A percentile compares a stretch with the other conserved stretches of the same genome.
These are phyloP conservation scores for Bipolaris zeicola DNA, from an alignment of 2,329 filamentous ascomycete genomes.

Conservation along the genomic window DNA sequence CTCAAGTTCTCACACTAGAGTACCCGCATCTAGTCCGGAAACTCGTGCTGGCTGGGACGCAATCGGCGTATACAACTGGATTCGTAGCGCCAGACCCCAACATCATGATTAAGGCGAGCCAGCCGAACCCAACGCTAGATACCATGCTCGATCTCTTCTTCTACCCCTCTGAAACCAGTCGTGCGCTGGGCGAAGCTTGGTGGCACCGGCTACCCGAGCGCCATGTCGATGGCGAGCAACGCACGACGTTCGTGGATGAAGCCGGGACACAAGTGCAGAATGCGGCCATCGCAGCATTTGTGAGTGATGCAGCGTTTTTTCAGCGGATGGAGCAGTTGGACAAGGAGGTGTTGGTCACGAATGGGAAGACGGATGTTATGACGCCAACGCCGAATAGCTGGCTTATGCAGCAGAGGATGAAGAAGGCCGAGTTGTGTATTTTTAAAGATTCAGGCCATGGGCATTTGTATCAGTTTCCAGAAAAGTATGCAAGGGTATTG, in stretches of 20 bases:
- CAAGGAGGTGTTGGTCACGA: constrained; percentile 40
- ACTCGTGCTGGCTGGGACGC: constrained; percentile 55
- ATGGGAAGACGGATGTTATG: constrained; percentile 24
- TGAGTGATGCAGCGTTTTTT: not conserved
- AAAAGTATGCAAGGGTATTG: constrained; percentile 18
- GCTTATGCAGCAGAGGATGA: constrained; percentile 18
- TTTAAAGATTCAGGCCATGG: constrained; percentile 27
- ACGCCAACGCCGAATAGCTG: constrained; percentile 22
- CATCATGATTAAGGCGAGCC: not conserved
- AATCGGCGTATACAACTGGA: not conserved
- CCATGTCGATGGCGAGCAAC: not conserved
- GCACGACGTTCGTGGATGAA: not conserved
- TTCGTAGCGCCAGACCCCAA: not conserved
- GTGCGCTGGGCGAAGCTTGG: constrained; percentile 5
- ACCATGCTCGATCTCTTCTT: constrained; percentile 15
- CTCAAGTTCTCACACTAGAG: constrained; percentile 54
- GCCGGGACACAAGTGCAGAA: not conserved
- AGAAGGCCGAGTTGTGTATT: constrained; percentile 22
- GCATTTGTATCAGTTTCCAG: constrained; percentile 28
- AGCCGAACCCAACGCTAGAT: not conserved
- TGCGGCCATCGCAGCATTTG: not conserved
- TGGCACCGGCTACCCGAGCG: constrained; percentile 8
- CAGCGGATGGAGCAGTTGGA: constrained; percentile 22
- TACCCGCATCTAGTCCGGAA: constrained; percentile 45
- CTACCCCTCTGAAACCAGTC: constrained; percentile 13